phyloP scores from a whole-genome alignment of 2,329 filamentous ascomycete genomes.

The Alternaria dauci region DNA sequence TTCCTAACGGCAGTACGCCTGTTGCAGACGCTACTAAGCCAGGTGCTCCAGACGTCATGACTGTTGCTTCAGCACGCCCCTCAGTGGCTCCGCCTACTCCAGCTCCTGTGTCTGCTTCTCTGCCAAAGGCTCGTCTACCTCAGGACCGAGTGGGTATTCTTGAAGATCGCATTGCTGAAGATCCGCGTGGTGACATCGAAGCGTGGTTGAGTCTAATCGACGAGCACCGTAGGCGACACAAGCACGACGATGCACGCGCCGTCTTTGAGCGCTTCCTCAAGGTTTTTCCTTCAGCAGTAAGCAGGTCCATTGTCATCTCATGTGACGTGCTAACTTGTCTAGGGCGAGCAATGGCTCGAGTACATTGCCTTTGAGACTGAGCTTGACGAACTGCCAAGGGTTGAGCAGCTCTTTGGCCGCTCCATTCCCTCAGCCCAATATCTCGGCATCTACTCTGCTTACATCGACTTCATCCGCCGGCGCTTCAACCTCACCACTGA shows the following conservation, averaged over 20 bases:
- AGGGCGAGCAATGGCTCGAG: slow-evolving; percentile 92
- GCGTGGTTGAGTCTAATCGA: slow-evolving; percentile 89
- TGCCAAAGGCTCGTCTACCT: slow-evolving; percentile 65
- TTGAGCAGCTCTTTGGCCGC: slow-evolving; percentile 84
- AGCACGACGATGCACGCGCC: slow-evolving; percentile 79
- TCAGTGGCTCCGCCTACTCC: slow-evolving; percentile 53
- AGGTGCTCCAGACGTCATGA: slow-evolving; percentile 39
- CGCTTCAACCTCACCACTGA: slow-evolving; percentile 88
- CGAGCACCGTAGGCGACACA: slow-evolving; percentile 82
- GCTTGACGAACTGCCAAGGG: slow-evolving; percentile 79
- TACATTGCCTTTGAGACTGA: slow-evolving; percentile 91
- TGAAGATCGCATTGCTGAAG: slow-evolving; percentile 90
- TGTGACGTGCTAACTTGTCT: slow-evolving; percentile 56
- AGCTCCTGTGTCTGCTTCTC: slow-evolving; percentile 39
- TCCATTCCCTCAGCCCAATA: slow-evolving; percentile 82
- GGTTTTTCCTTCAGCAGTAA: slow-evolving; percentile 88
- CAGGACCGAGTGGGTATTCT: slow-evolving; percentile 80
- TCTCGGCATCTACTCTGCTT: slow-evolving; percentile 88
- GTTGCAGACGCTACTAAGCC: slow-evolving; percentile 49
- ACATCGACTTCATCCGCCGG: slow-evolving; percentile 93
- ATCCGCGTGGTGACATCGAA: slow-evolving; percentile 89
- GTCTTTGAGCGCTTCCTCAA: slow-evolving; percentile 88
- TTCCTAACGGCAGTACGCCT: slow-evolving; percentile 55
- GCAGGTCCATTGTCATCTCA: slow-evolving; percentile 52
- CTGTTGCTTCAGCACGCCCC: slow-evolving; percentile 42